A percentile compares a stretch with the other conserved stretches of the same genome.
Evolutionary conservation across 768 basidiomycete species (phyloP).

Genomic region (Podaxis sp.): DNA sequence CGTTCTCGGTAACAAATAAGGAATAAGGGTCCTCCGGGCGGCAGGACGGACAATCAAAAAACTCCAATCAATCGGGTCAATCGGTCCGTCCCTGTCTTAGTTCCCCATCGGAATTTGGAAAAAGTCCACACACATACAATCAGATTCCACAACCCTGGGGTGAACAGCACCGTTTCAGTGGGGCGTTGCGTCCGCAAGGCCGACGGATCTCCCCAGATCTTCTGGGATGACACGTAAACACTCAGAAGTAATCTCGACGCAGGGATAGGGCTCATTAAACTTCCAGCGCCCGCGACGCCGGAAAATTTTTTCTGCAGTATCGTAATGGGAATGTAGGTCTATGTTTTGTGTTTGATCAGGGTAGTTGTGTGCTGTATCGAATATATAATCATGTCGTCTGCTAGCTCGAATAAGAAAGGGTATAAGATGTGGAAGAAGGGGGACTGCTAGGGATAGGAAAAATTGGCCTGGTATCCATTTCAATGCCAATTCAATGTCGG

Average conservation of each 20-base stretch:
- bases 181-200: background rate
- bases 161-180: background rate
- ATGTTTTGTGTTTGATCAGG: background rate
- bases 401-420: background rate
- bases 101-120: background rate
- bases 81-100: conserved; percentile 9
- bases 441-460: background rate
- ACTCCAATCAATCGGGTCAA: conserved; percentile 4
- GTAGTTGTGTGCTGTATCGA: conserved; percentile 1
- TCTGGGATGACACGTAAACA: background rate
- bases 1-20: background rate
- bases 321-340: background rate
- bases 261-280: background rate
- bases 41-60: background rate
- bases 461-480: background rate
- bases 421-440: background rate
- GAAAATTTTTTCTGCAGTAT: background rate
- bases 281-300: too few species aligned
- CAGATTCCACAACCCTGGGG: conserved; percentile 6
- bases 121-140: background rate
- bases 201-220: background rate
- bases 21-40: conserved; percentile 5
- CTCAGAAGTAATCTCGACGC: background rate
- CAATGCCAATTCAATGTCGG: background rate
- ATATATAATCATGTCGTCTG: background rate